Conservation (phyloP, 768 basidiomycete genomes). For the Tephrocybe sp. region DNA sequence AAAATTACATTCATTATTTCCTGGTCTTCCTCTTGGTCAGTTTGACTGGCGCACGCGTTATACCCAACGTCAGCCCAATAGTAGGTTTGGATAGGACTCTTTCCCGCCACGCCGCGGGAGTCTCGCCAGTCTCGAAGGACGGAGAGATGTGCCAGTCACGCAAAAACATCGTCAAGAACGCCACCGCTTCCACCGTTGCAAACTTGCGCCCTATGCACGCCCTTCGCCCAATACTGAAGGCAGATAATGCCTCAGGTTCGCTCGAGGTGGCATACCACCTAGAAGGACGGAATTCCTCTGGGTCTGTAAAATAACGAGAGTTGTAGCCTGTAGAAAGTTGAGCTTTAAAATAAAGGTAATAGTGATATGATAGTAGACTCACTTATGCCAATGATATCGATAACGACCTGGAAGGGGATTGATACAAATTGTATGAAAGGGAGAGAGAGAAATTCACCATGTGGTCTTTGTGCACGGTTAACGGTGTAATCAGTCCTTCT, state of each 20-base stretch:
- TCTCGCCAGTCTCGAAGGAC: slow-evolving; percentile 34
- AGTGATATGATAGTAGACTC: not conserved
- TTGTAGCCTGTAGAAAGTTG: slow-evolving; percentile 38
- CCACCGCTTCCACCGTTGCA: slow-evolving; percentile 46
- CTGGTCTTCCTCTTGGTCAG: no score
- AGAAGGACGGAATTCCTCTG: slow-evolving; percentile 44
- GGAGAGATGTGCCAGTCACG: slow-evolving; percentile 56
- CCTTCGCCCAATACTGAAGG: slow-evolving; percentile 49
- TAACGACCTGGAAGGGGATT: no score
- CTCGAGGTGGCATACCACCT: slow-evolving; percentile 42
- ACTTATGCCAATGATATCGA: slow-evolving; percentile 3
- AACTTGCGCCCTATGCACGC: slow-evolving; percentile 57
- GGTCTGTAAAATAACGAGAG: slow-evolving; percentile 44
- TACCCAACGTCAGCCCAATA: no score
- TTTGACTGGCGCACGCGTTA: no score
- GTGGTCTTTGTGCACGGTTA: no score
- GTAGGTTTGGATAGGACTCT: no score
- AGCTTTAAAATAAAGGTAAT: not conserved
- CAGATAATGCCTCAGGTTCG: slow-evolving; percentile 41
- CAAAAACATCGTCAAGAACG: slow-evolving; percentile 47
- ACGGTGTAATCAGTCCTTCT: no score
- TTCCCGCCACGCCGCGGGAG: slow-evolving; percentile 32
- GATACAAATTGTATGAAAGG: no score
- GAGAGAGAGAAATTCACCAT: no score
- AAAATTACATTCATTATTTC: no score